Conservation (phyloP, 1,139 yeast genomes). For the Debaryomyces fabryi region DNA sequence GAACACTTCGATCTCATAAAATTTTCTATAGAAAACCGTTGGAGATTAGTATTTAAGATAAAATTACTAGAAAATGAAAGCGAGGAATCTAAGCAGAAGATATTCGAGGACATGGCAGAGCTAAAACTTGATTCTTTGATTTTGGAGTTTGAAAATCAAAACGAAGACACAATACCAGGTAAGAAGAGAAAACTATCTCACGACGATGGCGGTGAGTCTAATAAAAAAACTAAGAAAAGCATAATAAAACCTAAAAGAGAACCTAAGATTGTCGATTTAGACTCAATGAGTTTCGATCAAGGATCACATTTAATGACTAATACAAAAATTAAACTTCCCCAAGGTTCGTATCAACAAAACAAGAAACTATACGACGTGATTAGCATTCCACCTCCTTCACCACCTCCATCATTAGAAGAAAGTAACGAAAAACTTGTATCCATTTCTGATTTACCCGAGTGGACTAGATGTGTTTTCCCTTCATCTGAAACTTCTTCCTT, state of each 20-base stretch:
- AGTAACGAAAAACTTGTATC: conserved; percentile 55
- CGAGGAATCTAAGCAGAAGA: conserved; percentile 30
- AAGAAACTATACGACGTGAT: conserved; percentile 82
- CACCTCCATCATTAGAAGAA: conserved; percentile 55
- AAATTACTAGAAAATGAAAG: conserved; percentile 41
- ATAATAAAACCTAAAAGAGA: conserved; percentile 22
- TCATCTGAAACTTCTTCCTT: conserved; percentile 63
- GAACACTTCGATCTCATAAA: conserved; percentile 55
- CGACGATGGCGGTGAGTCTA: conserved; percentile 9
- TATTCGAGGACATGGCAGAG: conserved; percentile 28
- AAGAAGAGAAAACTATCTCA: conserved; percentile 21
- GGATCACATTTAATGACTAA: conserved; percentile 71
- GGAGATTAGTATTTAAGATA: conserved; percentile 57
- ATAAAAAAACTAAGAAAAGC: conserved; percentile 10
- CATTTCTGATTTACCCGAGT: conserved; percentile 68
- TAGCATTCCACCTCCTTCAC: conserved; percentile 64
- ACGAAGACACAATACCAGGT: conserved; percentile 11
- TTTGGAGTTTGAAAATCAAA: conserved; percentile 25
- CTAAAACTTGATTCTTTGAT: conserved; percentile 27
- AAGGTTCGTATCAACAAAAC: conserved; percentile 78
- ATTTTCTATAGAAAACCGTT: conserved; percentile 53
- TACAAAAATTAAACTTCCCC: conserved; percentile 72
- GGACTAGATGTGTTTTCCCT: conserved; percentile 84
- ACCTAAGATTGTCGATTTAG: conserved; percentile 67
- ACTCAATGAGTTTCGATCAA: conserved; percentile 65